A percentile compares a stretch with the other conserved stretches of the same genome.
Conservation (phyloP, 768 basidiomycete genomes). For the Neoboletus subvelutipes region DNA sequence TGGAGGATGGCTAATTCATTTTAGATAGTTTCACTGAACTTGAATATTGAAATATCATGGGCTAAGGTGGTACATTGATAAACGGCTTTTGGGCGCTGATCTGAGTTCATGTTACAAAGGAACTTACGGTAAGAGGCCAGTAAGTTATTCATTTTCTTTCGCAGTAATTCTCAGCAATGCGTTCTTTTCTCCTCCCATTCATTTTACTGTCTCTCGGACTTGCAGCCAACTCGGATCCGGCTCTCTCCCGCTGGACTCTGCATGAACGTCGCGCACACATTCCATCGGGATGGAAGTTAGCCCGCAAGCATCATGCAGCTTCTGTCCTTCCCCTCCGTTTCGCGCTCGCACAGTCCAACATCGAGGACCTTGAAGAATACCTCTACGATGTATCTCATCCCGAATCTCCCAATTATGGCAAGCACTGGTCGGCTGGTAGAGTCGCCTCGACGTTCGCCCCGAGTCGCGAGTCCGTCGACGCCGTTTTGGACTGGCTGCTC, state of each 20-base stretch:
- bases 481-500: constrained; percentile 43
- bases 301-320: constrained; percentile 32
- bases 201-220: constrained; percentile 23
- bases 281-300: constrained; percentile 39
- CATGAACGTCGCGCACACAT: constrained; percentile 30
- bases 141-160: neutral
- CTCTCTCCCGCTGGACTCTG: constrained; percentile 3
- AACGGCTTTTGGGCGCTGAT: too few species aligned
- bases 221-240: constrained; percentile 3
- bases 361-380: constrained; percentile 39
- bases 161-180: constrained; percentile 14
- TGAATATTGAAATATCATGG: too few species aligned
- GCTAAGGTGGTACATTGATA: too few species aligned
- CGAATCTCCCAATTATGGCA: constrained; percentile 43
- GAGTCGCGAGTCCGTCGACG: constrained; percentile 33
- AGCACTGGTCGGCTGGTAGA: constrained; percentile 43
- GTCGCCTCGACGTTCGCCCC: constrained; percentile 46
- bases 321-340: constrained; percentile 44
- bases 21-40: too few species aligned
- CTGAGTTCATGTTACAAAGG: neutral
- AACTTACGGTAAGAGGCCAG: neutral
- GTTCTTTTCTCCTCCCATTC: constrained; percentile 22
- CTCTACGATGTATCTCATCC: constrained; percentile 46
- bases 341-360: constrained; percentile 44
- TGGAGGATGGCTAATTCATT: too few species aligned